Percentiles rank a stretch among this genome's conserved stretches.
phyloP scores from a whole-genome alignment of 2,329 filamentous ascomycete genomes.

The Ascosphaera aggregata region DNA sequence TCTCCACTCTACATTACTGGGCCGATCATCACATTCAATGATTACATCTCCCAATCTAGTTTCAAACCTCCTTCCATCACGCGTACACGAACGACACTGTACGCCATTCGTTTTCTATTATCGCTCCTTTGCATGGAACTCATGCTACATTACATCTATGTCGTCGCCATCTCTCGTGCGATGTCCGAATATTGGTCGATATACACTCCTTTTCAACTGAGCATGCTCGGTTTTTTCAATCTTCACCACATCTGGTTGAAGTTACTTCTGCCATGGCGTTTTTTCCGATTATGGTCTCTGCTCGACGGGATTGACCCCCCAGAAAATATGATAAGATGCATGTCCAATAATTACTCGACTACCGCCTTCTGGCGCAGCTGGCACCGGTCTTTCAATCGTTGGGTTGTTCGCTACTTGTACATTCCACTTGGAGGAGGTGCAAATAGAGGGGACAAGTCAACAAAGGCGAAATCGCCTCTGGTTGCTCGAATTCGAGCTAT shows the following conservation, averaged over 20 bases:
- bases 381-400: slow-evolving; percentile 90
- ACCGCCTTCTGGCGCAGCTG: slow-evolving; percentile 87
- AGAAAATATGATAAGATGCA: slow-evolving; percentile 95
- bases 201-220: slow-evolving; percentile 72
- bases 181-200: slow-evolving; percentile 50
- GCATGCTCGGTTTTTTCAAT: slow-evolving; percentile 84
- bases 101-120: slow-evolving; percentile 60
- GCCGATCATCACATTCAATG: slow-evolving; percentile 92
- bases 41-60: slow-evolving; percentile 73
- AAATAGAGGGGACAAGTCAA: slow-evolving; percentile 8
- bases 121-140: slow-evolving; percentile 76
- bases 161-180: slow-evolving; percentile 71
- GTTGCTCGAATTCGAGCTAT: slow-evolving; percentile 34
- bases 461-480: slow-evolving; percentile 10
- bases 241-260: slow-evolving; percentile 97
- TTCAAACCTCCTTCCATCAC: slow-evolving; percentile 51
- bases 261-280: slow-evolving; percentile 86
- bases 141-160: slow-evolving; percentile 77
- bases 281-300: slow-evolving; percentile 92
- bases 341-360: slow-evolving; percentile 82
- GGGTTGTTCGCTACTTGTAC: slow-evolving; percentile 85
- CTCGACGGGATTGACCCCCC: slow-evolving; percentile 81
- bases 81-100: slow-evolving; percentile 46
- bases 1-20: slow-evolving; percentile 82
- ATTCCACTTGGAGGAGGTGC: slow-evolving; percentile 58